phyloP scores from a whole-genome alignment of 805 yeast species.

The Metschnikowia peoriensis region DNA sequence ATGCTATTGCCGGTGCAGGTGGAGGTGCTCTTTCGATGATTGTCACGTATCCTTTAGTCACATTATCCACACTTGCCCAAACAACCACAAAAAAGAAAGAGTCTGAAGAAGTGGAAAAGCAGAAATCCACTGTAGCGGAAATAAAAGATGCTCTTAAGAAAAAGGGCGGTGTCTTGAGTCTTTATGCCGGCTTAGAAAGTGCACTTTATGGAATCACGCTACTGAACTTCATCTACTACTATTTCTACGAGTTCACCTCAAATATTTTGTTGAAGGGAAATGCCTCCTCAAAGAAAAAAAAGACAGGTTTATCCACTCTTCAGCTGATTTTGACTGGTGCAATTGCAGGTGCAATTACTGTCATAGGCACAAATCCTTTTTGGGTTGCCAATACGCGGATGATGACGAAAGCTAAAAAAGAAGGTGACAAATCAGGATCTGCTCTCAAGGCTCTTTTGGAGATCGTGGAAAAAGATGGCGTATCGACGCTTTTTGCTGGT shows the following conservation, averaged over 20 bases:
- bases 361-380: constrained; percentile 79
- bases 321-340: constrained; percentile 80
- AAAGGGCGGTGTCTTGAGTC: constrained; percentile 59
- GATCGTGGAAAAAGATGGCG: constrained; percentile 70
- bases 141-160: constrained; percentile 45
- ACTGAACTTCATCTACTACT: constrained; percentile 86
- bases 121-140: constrained; percentile 24
- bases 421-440: constrained; percentile 24
- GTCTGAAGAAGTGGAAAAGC: constrained; percentile 10
- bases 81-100: constrained; percentile 43
- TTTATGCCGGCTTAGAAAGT: constrained; percentile 83
- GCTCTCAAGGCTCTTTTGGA: constrained; percentile 59
- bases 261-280: constrained; percentile 40
- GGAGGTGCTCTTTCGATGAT: constrained; percentile 89
- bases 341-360: constrained; percentile 83
- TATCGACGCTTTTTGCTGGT: constrained; percentile 74
- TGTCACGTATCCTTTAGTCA: constrained; percentile 85
- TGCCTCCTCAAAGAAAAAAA: constrained; percentile 26
- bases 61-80: constrained; percentile 85
- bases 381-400: constrained; percentile 94
- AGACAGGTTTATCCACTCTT: constrained; percentile 50
- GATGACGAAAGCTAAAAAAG: constrained; percentile 53
- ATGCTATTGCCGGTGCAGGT: constrained; percentile 92
- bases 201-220: constrained; percentile 83
- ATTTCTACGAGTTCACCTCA: constrained; percentile 76